Evolutionary conservation across 768 basidiomycete species (phyloP), one percentile per base, ranked within the genome.

Genomic region (Panus rudis): DNA sequence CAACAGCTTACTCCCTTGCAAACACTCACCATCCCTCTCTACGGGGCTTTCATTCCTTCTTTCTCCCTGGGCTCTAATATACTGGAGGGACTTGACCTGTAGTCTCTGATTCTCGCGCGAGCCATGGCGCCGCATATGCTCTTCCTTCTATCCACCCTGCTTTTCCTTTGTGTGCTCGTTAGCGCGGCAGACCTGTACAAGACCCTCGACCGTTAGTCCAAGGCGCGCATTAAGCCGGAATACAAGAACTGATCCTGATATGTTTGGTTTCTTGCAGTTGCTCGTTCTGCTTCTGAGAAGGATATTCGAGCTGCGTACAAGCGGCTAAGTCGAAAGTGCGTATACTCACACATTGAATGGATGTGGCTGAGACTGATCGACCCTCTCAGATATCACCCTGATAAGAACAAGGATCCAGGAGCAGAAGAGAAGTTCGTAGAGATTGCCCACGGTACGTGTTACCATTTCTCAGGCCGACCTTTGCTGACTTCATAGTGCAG

Each of bases 231-330:
- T 40, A 43, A 39, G 34, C 48, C 34, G 38, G 22, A 38, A 45
- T 39, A 42, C 48, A 37, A 51, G 49, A 42, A 48, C 48, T 46
- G 34, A 55, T 46, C 50, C 50, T 51, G 40, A 53, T 31, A 24
- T 53, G 51, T 52, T 46, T 49, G 56, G 50, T 45, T 51, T 59
- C 32, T 22, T 43, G 16, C 50, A 76, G 73, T 94, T 34, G 76
- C 79, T 54, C 79, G 68, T 52, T 82, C 86, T 33, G 90, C 92
- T 12, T 83, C 84, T 27, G 88, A 92, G 33, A 80, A 79, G 57
- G 92, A 94, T 56, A 90, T 97, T 59, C 78, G 85, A 63, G 84
- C 87, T 51, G 90, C 92, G 3, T 97, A 96, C 67, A 92, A 92
- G 63, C 81, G 79, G 53, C 70, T 93, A 14, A 90, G 89, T 61